Base-by-base conservation (phyloP, 2,329 filamentous ascomycete species). In the Lasiodiplodia theobromae region DNA sequence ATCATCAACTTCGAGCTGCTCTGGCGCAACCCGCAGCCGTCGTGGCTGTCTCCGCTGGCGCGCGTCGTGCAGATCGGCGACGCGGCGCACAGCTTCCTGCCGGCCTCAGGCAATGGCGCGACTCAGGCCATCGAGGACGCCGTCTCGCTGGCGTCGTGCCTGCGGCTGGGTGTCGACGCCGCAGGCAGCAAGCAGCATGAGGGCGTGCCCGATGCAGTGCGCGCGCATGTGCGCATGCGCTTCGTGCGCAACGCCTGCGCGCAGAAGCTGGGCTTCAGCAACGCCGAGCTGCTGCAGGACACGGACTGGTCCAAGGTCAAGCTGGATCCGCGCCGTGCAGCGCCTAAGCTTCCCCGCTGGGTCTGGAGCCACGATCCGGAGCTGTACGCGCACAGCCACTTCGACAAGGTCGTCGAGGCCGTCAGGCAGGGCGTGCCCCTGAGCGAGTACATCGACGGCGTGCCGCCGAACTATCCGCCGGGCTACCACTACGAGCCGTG, bases 1-100 rank as follows among this genome's bases (percentile, higher is more conserved):
- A 82, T 85, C 60, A 80, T 86, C 70, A 82, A 84, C 75, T 85
- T 83, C 69, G 80, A 82, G 69, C 79, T 85, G 2, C 77, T 84
- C 21, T 85, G 82, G 83, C 77, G 80, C 68, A 81, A 84, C 71
- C 82, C 82, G 12, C 80, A 83, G 69, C 81, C 80, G 1, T 80
- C 72, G 58, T 84, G 81, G 82, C 77, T 77, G 14, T 83, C 81
- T 2, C 80, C 81, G 0, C 76, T 70, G 6, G 81, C 77, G 12
- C 80, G 80, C 28, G 78, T 84, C 16, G 76, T 83, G 34, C 81
- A 83, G 69, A 81, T 84, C 37, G 82, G 82, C 37, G 82, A 84
- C 62, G 75, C 77, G 23, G 82, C 82, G 38, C 82, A 84, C 72
- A 80, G 81, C 14, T 84, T 81, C 72, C 77, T 84, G 4, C 82